Evolutionary conservation across 371 early-diverging fungal genomes (phyloP).

Genomic region (Nosema bombycis): DNA sequence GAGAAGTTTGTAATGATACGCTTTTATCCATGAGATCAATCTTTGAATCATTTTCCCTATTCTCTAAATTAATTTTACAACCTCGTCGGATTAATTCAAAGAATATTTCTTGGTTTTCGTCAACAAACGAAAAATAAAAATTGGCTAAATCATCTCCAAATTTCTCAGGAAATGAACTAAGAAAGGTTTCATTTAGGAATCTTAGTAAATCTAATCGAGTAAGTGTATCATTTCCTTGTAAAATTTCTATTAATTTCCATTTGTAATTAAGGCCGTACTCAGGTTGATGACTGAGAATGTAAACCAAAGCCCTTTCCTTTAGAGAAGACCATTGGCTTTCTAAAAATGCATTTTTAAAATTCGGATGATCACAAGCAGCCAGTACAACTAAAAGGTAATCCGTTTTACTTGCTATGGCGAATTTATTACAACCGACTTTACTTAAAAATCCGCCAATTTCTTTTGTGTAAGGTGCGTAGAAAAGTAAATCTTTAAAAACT

Average conservation of each 20-base stretch:
- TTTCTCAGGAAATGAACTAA: no score
- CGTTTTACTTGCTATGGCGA: not conserved
- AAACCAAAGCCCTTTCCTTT: slow-evolving; percentile 34
- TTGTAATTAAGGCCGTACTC: slow-evolving; percentile 19
- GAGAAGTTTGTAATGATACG: not conserved
- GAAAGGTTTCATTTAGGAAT: not conserved
- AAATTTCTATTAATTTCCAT: slow-evolving; percentile 30
- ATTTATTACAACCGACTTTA: not conserved
- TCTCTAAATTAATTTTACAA: not conserved
- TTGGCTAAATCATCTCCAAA: not conserved
- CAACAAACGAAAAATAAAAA: slow-evolving; percentile 17
- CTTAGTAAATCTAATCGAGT: slow-evolving; percentile 13
- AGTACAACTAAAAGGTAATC: slow-evolving; percentile 33
- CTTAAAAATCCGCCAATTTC: slow-evolving; percentile 37
- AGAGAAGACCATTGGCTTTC: slow-evolving; percentile 17
- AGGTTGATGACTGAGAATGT: slow-evolving; percentile 27
- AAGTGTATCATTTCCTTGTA: not conserved
- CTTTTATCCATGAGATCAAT: no score
- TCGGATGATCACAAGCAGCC: slow-evolving; percentile 17
- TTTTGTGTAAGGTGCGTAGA: slow-evolving; percentile 29
- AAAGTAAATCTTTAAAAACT: slow-evolving; percentile 34
- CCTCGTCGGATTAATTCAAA: no score
- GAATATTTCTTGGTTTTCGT: not conserved
- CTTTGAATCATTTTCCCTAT: not conserved
- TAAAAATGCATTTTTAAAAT: slow-evolving; percentile 8